Percentiles rank a stretch among this genome's conserved stretches.
These are phyloP conservation scores for Pichia inconspicua DNA, from an alignment of 1,139 yeast genomes.

Conservation along the genomic window DNA sequence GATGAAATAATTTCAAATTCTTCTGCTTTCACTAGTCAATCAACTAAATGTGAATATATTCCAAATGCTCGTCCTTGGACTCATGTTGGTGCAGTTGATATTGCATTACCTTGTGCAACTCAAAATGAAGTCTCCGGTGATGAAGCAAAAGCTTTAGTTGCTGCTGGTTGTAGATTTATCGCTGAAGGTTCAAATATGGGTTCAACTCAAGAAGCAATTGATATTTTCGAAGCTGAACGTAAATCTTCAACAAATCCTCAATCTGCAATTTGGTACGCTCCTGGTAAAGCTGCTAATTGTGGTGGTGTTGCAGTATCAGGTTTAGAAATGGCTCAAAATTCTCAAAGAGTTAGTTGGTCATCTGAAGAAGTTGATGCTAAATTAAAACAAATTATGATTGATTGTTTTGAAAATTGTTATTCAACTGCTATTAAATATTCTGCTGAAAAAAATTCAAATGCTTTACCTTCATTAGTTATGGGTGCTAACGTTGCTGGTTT, in stretches of 20 bases:
- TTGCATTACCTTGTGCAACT: constrained; percentile 97
- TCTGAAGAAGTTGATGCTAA: constrained; percentile 80
- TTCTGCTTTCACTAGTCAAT: constrained; percentile 47
- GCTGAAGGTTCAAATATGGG: constrained; percentile 99
- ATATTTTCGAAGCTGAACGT: constrained; percentile 86
- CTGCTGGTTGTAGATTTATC: constrained; percentile 84
- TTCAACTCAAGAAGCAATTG: constrained; percentile 94
- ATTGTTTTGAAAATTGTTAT: constrained; percentile 89
- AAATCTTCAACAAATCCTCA: constrained; percentile 33
- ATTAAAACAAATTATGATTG: constrained; percentile 85
- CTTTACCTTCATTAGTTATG: constrained; percentile 88
- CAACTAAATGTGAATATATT: constrained; percentile 57
- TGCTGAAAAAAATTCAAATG: constrained; percentile 52
- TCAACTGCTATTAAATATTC: constrained; percentile 77
- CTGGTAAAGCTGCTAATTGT: constrained; percentile 98
- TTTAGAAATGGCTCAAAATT: constrained; percentile 99
- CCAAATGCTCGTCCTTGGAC: constrained; percentile 97
- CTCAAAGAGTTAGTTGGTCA: constrained; percentile 86
- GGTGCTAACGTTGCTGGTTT: constrained; percentile 99
- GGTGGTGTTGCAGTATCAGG: constrained; percentile 99
- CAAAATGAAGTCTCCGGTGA: constrained; percentile 97
- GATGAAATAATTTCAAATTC: constrained; percentile 57
- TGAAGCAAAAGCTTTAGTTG: constrained; percentile 90
- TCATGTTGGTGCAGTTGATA: constrained; percentile 83
- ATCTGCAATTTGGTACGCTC: constrained; percentile 88